phyloP scores from a whole-genome alignment of 495 filamentous ascomycete genomes.

The Mytilinidion resinicola region DNA sequence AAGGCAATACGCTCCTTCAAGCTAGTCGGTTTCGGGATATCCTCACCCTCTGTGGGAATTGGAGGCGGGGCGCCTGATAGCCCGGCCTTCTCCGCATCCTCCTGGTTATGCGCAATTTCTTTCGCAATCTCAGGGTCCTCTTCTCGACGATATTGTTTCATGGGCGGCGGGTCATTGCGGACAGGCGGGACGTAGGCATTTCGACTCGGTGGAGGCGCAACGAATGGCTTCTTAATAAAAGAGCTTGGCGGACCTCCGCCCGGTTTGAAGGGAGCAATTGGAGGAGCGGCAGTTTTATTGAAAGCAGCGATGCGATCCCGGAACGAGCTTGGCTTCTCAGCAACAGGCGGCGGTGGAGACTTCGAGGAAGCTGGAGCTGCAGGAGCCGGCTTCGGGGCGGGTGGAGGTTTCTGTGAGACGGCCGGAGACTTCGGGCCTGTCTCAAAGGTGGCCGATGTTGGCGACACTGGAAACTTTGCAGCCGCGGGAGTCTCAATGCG shows the following conservation, averaged over 20 bases:
- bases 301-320: slow-evolving; percentile 94
- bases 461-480: slow-evolving; percentile 10
- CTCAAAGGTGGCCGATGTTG: slow-evolving; percentile 16
- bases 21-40: slow-evolving; percentile 82
- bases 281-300: slow-evolving; percentile 81
- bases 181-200: slow-evolving; percentile 82
- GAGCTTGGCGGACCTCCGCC: slow-evolving; percentile 47
- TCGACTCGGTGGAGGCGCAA: slow-evolving; percentile 88
- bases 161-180: slow-evolving; percentile 52
- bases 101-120: slow-evolving; percentile 45
- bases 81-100: slow-evolving; percentile 54
- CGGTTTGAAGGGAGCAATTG: slow-evolving; percentile 82
- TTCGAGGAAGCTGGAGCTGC: slow-evolving; percentile 35
- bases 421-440: slow-evolving; percentile 8
- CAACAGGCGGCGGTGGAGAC: slow-evolving; percentile 52
- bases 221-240: slow-evolving; percentile 98
- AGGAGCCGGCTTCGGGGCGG: slow-evolving; percentile 43
- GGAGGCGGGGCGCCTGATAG: slow-evolving; percentile 41
- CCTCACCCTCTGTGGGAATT: slow-evolving; percentile 46
- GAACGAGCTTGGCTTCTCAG: slow-evolving; percentile 85
- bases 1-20: slow-evolving; percentile 91
- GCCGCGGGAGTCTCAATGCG: slow-evolving; percentile 22
- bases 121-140: slow-evolving; percentile 80
- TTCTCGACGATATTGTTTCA: slow-evolving; percentile 77
- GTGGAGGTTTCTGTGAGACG: slow-evolving; percentile 28